Conservation (phyloP, 2,329 filamentous ascomycete genomes). For the Chrysoporthe deuterocubensis region DNA sequence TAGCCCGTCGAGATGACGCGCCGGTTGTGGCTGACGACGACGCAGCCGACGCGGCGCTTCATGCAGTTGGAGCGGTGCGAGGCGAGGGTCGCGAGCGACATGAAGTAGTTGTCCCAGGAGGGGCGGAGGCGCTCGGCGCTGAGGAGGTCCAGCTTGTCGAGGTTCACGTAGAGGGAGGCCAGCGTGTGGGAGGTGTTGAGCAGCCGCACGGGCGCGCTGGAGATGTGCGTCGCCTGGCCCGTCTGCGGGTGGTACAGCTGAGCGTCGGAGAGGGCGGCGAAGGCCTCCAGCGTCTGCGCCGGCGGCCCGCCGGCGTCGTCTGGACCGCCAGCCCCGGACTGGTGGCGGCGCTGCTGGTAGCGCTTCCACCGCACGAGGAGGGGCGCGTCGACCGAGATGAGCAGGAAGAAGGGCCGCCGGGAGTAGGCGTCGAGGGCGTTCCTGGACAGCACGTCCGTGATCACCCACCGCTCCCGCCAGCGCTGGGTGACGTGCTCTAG, state of each 20-base stretch:
- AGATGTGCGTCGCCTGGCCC: conserved; percentile 76
- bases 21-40: conserved; percentile 81
- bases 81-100: conserved; percentile 91
- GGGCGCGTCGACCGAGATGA: conserved; percentile 90
- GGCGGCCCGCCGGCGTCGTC: conserved; percentile 21
- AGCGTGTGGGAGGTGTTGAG: conserved; percentile 82
- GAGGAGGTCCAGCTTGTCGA: conserved; percentile 75
- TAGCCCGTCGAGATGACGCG: conserved; percentile 90
- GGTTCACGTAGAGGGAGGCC: conserved; percentile 70
- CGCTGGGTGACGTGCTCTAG: conserved; percentile 83
- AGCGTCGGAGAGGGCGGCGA: conserved; percentile 65
- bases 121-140: conserved; percentile 82
- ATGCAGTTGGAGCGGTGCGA: conserved; percentile 95
- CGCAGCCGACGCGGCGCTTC: conserved; percentile 95
- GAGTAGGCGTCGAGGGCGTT: conserved; percentile 73
- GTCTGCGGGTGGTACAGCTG: conserved; percentile 72
- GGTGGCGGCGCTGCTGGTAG: conserved; percentile 53
- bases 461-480: conserved; percentile 87
- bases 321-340: conserved; percentile 27
- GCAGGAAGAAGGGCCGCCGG: conserved; percentile 87
- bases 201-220: conserved; percentile 80
- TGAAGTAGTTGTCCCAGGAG: conserved; percentile 97
- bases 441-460: conserved; percentile 79
- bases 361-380: conserved; percentile 82
- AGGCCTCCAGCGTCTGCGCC: conserved; percentile 51